Evolutionary conservation across 192 early-diverging fungal genomes (phyloP), one percentile per base, ranked within the genome.

Genomic region (Umbelopsis sp.): DNA sequence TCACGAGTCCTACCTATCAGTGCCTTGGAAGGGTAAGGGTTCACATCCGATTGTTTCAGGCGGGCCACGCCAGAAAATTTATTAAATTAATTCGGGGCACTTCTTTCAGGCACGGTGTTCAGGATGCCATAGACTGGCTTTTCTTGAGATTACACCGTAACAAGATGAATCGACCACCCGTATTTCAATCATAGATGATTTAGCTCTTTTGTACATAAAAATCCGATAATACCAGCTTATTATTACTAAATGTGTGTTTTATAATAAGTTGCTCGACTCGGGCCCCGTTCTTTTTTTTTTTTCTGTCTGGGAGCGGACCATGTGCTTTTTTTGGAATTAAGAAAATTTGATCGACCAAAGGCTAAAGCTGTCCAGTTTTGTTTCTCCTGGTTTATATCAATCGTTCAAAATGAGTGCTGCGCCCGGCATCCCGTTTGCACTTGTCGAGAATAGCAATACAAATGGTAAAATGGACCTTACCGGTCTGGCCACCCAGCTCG

Each of bases 61-160:
- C 13, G 52, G 21, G 68, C 10, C 50, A 30, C 2, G 25, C 25
- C 25, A 35, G n/a, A 61, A 61, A 35, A 27, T 61, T 11, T 72
- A 21, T 73, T 64, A 21, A 25, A 50, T 18, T 71, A 44, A 67
- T 21, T 4, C 64, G 58, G 7, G 71, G 27, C 27, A 30, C 27
- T 71, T 37, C 2, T 13, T 70, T 15, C 75, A 94, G 88, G n/a
- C 81, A 85, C 73, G 95, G 97, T 11, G 91, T 97, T 21, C 77
- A 84, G 41, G 88, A 93, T 12, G 94, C 95, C 1, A 84, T 99
- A 15, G 95, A 99, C 71, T 99, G 97, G 97, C 82, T 99, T 50
- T 87, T 89, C 53, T 64, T 87, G 67, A 85, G 94, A 25, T 80
- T 97, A 69, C 89, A 94, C 58, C 85, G 93, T 30, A 98, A 98